phyloP scores from a whole-genome alignment of 2,329 filamentous ascomycete species.

The Xylariaceae sp. region DNA sequence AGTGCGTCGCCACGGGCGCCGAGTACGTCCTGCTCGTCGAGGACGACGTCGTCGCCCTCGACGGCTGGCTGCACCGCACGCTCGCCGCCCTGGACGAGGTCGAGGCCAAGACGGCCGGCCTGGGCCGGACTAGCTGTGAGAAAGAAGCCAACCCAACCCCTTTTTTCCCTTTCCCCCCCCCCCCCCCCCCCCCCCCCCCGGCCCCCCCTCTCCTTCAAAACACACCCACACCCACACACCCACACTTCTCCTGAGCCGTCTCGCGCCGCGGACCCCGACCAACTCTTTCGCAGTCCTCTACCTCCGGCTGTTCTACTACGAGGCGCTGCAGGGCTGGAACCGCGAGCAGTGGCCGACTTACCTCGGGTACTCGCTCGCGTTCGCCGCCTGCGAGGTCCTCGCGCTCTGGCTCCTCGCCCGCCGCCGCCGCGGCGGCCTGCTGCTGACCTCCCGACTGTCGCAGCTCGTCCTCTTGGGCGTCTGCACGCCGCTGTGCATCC shows the following conservation, averaged over 20 bases:
- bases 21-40: constrained; percentile 16
- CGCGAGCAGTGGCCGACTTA: constrained; percentile 18
- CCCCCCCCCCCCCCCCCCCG: too few species aligned
- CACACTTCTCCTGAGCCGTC: too few species aligned
- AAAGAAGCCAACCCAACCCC: too few species aligned
- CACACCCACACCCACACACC: too few species aligned
- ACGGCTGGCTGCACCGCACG: constrained; percentile 17
- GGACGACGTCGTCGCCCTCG: constrained; percentile 17
- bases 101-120: constrained; percentile 10
- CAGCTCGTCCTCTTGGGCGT: constrained; percentile 11
- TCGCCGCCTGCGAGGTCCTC: constrained; percentile 1
- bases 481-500: constrained; percentile 16
- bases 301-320: constrained; percentile 22
- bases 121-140: constrained; percentile 14
- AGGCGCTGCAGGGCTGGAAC: constrained; percentile 22
- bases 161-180: too few species aligned
- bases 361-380: constrained; percentile 3
- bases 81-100: constrained; percentile 12
- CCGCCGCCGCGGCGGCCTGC: constrained; percentile 8
- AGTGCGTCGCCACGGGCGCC: constrained; percentile 13
- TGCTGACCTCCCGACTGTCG: constrained; percentile 6
- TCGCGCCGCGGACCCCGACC: too few species aligned
- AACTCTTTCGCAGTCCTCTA: constrained; percentile 23
- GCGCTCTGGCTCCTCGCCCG: constrained; percentile 1
- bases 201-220: too few species aligned